A percentile compares a stretch with the other conserved stretches of the same genome.
These are phyloP conservation scores for Closterium sp. DNA, from an alignment of 139 green algal species.

Conservation along the genomic window DNA sequence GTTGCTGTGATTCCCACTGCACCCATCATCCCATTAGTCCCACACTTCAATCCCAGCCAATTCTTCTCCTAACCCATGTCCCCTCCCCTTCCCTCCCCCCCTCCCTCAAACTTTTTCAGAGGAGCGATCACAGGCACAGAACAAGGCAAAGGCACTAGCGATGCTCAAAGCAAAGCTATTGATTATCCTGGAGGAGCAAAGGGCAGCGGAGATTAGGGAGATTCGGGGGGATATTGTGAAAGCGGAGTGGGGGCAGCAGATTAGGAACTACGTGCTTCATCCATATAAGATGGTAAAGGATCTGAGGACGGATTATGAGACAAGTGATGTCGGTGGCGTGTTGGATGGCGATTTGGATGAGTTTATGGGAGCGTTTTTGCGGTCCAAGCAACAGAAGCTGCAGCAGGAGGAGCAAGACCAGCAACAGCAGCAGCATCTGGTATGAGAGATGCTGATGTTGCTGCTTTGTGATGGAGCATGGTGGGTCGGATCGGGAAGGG, in stretches of 20 bases:
- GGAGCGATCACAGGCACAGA: not conserved
- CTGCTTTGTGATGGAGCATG: not conserved
- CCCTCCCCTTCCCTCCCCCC: no score
- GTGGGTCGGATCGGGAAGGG: not conserved
- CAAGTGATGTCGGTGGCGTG: slow-evolving; percentile 54
- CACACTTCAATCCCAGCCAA: no score
- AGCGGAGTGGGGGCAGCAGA: slow-evolving; percentile 95
- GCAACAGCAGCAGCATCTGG: not conserved
- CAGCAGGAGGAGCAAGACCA: not conserved
- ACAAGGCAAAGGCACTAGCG: not conserved
- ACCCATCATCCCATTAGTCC: slow-evolving; percentile 48
- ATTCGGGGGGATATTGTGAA: slow-evolving; percentile 90
- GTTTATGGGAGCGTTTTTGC: slow-evolving; percentile 45
- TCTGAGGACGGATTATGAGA: slow-evolving; percentile 70
- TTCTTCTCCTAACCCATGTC: no score
- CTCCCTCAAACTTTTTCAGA: not conserved
- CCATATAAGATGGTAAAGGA: slow-evolving; percentile 97
- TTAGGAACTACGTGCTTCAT: slow-evolving; percentile 96
- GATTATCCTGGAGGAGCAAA: not conserved
- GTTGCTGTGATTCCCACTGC: no score
- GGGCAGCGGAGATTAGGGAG: slow-evolving; percentile 64
- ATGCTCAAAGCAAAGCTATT: not conserved
- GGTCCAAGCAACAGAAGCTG: not conserved
- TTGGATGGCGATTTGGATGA: slow-evolving; percentile 71
- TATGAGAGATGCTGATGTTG: not conserved